Conservation (phyloP, 768 basidiomycete species). For the Cystoderma amianthinum region DNA sequence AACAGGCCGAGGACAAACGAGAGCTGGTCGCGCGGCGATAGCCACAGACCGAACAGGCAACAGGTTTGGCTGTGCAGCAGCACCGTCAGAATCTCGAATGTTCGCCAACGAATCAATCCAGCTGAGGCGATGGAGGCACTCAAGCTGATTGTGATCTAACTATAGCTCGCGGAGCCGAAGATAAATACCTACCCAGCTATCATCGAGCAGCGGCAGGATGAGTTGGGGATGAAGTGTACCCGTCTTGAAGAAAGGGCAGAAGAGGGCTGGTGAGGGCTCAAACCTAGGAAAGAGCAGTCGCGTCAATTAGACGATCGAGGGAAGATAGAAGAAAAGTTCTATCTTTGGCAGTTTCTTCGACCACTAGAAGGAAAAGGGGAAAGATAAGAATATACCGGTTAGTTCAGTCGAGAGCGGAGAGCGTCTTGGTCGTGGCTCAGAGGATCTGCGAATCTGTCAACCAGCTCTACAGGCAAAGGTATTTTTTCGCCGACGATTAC, state of each 20-base stretch:
- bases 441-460: slow-evolving; percentile 47
- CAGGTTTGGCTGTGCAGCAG: slow-evolving; percentile 41
- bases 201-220: slow-evolving; percentile 17
- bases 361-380: slow-evolving; percentile 66
- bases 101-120: slow-evolving; percentile 60
- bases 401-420: slow-evolving; percentile 48
- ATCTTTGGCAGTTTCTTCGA: slow-evolving; percentile 75
- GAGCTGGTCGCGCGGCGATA: slow-evolving; percentile 10
- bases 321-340: slow-evolving; percentile 50
- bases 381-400: slow-evolving; percentile 32
- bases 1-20: slow-evolving; percentile 10
- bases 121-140: slow-evolving; percentile 66
- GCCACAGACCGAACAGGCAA: slow-evolving; percentile 30
- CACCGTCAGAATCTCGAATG: slow-evolving; percentile 33
- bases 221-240: slow-evolving; percentile 37
- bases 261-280: slow-evolving; percentile 19
- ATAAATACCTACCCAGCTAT: slow-evolving; percentile 25
- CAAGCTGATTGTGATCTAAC: slow-evolving; percentile 69
- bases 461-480: too few species aligned
- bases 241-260: slow-evolving; percentile 36
- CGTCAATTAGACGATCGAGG: slow-evolving; percentile 22
- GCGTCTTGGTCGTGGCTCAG: slow-evolving; percentile 37
- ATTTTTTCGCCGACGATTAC: too few species aligned
- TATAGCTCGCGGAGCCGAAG: slow-evolving; percentile 53
- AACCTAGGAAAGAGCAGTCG: slow-evolving; percentile 37